Conservation (phyloP, 1,284 basidiomycete species). For the Rugosomyces carneus region DNA sequence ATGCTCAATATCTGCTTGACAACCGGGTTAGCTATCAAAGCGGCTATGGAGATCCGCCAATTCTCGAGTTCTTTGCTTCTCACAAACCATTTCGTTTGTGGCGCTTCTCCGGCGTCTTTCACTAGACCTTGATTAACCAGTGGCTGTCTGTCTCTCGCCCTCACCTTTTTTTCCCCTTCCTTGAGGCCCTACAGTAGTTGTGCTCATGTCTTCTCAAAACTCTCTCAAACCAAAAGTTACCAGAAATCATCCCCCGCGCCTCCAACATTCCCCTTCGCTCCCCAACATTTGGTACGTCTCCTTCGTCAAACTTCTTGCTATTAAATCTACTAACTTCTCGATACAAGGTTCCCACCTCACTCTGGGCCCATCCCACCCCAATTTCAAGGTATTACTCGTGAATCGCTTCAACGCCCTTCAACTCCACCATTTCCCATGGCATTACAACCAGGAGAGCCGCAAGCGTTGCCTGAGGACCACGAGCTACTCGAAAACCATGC, state of each 20-base stretch:
- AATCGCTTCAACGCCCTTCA: conserved; percentile 25
- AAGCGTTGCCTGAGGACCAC: conserved; percentile 8
- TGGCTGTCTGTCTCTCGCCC: conserved; percentile 18
- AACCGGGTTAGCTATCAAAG: conserved; percentile 31
- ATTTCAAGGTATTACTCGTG: conserved; percentile 21
- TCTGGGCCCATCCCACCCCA: conserved; percentile 30
- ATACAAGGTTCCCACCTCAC: conserved; percentile 35
- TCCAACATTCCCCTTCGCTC: conserved; percentile 56
- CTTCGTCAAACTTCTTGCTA: conserved; percentile 1
- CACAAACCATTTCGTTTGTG: conserved; percentile 23
- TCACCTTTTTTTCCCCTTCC: conserved; percentile 16
- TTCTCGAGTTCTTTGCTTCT: conserved; percentile 26
- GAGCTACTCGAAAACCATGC: conserved; percentile 15
- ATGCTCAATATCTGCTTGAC: conserved; percentile 29
- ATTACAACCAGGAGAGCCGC: conserved; percentile 1
- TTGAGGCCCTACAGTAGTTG: conserved; percentile 16
- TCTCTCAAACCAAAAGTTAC: conserved; percentile 12
- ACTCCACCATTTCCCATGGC: conserved; percentile 21
- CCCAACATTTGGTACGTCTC: conserved; percentile 49
- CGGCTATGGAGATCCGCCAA: conserved; percentile 35
- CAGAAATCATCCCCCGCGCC: conserved; percentile 35
- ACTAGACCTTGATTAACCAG: conserved; percentile 31
- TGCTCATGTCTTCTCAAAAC: conserved; percentile 22
- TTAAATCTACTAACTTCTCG: conserved; percentile 2
- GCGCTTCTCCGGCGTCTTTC: conserved; percentile 29